A percentile compares a stretch with the other conserved stretches of the same genome.
phyloP scores from a whole-genome alignment of 257 asterid genomes.

The Thymus mandschuricus region DNA sequence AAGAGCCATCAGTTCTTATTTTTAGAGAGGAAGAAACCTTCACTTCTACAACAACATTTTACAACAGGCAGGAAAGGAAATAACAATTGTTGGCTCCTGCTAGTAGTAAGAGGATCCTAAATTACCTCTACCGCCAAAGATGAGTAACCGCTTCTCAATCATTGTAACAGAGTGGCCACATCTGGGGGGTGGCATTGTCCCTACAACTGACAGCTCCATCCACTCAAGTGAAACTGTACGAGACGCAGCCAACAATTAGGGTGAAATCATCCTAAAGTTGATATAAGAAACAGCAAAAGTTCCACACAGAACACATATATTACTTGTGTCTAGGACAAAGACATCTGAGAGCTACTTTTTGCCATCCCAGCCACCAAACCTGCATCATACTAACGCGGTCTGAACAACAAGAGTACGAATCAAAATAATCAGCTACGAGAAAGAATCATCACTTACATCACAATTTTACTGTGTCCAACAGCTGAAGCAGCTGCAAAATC shows the following conservation, averaged over 20 bases:
- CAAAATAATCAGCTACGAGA: constrained; percentile 29
- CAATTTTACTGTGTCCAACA: constrained; percentile 88
- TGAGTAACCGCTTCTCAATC: constrained; percentile 95
- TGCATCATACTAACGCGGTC: constrained; percentile 39
- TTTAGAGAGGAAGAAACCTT: not conserved
- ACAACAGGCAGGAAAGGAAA: constrained; percentile 10
- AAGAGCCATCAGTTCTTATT: not conserved
- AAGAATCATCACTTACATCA: constrained; percentile 54
- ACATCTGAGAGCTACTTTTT: constrained; percentile 98
- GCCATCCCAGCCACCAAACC: constrained; percentile 99
- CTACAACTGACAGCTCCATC: constrained; percentile 83
- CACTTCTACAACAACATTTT: not conserved
- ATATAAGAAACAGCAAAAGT: not conserved
- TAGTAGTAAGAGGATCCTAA: constrained; percentile 24
- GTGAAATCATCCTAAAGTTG: constrained; percentile 14
- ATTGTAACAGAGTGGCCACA: constrained; percentile 98
- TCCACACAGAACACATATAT: constrained; percentile 16
- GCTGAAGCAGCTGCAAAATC: constrained; percentile 98
- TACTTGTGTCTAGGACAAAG: constrained; percentile 88
- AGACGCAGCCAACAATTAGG: constrained; percentile 31
- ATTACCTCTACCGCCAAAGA: constrained; percentile 97
- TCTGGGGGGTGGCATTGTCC: constrained; percentile 91
- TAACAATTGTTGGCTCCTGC: constrained; percentile 1
- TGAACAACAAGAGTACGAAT: constrained; percentile 29
- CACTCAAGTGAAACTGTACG: constrained; percentile 94